Evolutionary conservation across 2,329 filamentous ascomycete species (phyloP).

Genomic region (Balansia obtecta): DNA sequence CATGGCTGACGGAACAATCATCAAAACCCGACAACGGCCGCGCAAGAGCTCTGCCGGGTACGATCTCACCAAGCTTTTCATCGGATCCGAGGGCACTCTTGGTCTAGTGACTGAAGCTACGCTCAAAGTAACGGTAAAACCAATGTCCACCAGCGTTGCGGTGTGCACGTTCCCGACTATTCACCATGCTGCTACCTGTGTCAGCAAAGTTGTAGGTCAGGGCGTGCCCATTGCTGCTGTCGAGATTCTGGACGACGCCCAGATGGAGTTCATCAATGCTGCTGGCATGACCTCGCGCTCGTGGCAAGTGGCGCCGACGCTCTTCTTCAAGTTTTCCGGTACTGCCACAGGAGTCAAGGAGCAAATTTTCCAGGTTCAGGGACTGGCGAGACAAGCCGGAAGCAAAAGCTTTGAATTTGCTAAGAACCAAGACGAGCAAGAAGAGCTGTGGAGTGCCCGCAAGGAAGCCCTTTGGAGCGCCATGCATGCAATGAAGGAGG

Average conservation of each 20-base stretch:
- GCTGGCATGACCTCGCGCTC: slow-evolving; percentile 51
- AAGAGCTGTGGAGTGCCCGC: slow-evolving; percentile 69
- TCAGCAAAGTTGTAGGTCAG: slow-evolving; percentile 64
- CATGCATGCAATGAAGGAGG: slow-evolving; percentile 50
- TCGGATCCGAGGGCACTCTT: slow-evolving; percentile 84
- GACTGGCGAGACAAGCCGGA: slow-evolving; percentile 47
- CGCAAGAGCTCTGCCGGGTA: slow-evolving; percentile 87
- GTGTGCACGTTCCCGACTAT: slow-evolving; percentile 49
- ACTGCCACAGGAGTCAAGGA: slow-evolving; percentile 62
- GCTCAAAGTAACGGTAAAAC: slow-evolving; percentile 73
- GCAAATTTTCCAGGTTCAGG: slow-evolving; percentile 57
- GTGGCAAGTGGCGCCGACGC: slow-evolving; percentile 62
- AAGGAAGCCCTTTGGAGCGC: slow-evolving; percentile 79
- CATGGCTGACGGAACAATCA: slow-evolving; percentile 76
- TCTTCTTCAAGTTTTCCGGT: slow-evolving; percentile 78
- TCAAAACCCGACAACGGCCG: slow-evolving; percentile 80
- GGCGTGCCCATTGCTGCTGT: slow-evolving; percentile 84
- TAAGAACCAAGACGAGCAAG: slow-evolving; percentile 52
- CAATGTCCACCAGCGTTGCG: slow-evolving; percentile 68
- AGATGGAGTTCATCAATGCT: slow-evolving; percentile 62
- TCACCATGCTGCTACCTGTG: slow-evolving; percentile 64
- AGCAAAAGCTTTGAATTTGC: slow-evolving; percentile 70
- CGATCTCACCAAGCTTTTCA: slow-evolving; percentile 78
- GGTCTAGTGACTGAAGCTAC: slow-evolving; percentile 86
- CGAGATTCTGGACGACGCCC: slow-evolving; percentile 83